Evolutionary conservation across 441 rosid genomes (phyloP), one percentile per base, ranked within the genome.

Genomic region (Jatropha multifida): DNA sequence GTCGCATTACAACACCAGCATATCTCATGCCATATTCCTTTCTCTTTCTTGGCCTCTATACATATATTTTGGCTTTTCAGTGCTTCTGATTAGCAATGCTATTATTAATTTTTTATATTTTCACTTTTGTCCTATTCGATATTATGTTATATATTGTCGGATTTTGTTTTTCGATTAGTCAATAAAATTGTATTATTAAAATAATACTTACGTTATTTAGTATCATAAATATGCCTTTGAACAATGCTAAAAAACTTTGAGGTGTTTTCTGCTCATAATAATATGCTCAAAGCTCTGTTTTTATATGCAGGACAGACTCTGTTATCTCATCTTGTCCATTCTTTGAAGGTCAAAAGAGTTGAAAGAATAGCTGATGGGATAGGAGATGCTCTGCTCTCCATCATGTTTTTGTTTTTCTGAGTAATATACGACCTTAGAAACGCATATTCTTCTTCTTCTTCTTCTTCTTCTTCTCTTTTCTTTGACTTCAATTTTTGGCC

Each of bases 291-390:
- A 58, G 23, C 20, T 58, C 62, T 27, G 8, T 12, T 56, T 20
- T 26, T 14, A 17, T 2, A 49, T 10, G 9, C 1, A 0, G 1
- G 46, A 14, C 8, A 62, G 55, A 70, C 66, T 62, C 74, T 66
- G 32, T 23, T 10, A 66, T 38, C 26, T 23, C 10, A 17, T 10
- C 40, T 61, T 72, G 61, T 40, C 76, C 59, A 1, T 65, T 51
- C 59, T 59, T 74, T 70, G 55, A 55, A 42, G 62, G 65, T 59
- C 55, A 81, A 69, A 60, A 23, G 69, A 48, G 73, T 48, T 17
- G 60, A 76, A 71, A 74, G 63, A 59, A 62, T 58, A 46, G 70
- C 52, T 52, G 68, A 69, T 60, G 64, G 18, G 42, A 60, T 70
- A 77, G 15, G 27, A n/a, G 27, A 56, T 56, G 27, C 23, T 56